Evolutionary conservation across 1,139 yeast species (phyloP).

Genomic region (Pichia norvegensis): DNA sequence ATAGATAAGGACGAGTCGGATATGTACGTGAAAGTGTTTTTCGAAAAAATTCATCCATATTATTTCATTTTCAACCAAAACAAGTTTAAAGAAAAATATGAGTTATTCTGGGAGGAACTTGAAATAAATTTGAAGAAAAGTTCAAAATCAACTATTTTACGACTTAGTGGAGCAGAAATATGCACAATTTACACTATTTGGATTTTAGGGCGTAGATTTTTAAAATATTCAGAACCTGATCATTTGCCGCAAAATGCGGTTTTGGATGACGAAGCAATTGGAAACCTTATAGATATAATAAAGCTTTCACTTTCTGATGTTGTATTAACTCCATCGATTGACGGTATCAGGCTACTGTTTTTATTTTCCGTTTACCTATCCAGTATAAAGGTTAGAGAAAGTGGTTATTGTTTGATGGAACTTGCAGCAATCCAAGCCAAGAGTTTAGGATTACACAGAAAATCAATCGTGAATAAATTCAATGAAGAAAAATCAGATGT

Average conservation of each 20-base stretch:
- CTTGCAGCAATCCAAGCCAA: slow-evolving; percentile 38
- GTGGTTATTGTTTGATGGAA: slow-evolving; percentile 38
- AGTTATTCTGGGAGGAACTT: slow-evolving; percentile 31
- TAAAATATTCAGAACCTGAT: slow-evolving; percentile 22
- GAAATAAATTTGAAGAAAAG: slow-evolving; percentile 11
- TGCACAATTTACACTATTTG: slow-evolving; percentile 39
- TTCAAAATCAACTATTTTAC: slow-evolving; percentile 12
- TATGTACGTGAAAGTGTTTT: slow-evolving; percentile 31
- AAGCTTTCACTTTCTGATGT: slow-evolving; percentile 36
- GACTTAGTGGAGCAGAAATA: slow-evolving; percentile 28
- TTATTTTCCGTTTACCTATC: slow-evolving; percentile 36
- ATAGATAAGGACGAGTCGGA: slow-evolving; percentile 30
- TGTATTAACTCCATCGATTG: slow-evolving; percentile 35
- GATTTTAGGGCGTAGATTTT: slow-evolving; percentile 33
- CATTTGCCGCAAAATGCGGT: slow-evolving; percentile 19
- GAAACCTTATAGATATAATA: slow-evolving; percentile 32
- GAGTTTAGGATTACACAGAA: slow-evolving; percentile 38
- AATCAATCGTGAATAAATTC: slow-evolving; percentile 29
- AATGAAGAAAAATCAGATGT: slow-evolving; percentile 29
- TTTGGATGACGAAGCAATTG: slow-evolving; percentile 23
- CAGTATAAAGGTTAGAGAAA: slow-evolving; percentile 37
- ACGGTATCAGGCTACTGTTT: slow-evolving; percentile 36
- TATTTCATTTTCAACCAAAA: slow-evolving; percentile 33
- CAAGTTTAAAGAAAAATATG: slow-evolving; percentile 29
- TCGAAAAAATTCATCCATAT: slow-evolving; percentile 35